These are phyloP conservation scores for Mycena vitilis DNA, from an alignment of 768 basidiomycete species.

Conservation along the genomic window DNA sequence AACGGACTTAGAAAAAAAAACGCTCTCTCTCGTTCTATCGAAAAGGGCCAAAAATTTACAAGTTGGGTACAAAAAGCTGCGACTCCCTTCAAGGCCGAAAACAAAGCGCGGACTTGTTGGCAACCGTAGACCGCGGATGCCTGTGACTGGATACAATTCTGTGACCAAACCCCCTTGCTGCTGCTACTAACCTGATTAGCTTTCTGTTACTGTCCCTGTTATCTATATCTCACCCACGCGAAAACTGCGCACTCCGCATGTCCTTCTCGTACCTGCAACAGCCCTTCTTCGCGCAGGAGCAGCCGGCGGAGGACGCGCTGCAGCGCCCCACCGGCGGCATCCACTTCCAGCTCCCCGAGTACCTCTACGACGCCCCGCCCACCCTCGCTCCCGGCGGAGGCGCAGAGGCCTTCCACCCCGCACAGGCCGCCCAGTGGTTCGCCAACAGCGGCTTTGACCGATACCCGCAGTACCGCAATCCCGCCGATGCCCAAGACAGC, in stretches of 20 bases:
- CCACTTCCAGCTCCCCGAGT: conserved; percentile 73
- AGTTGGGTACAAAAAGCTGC: no score
- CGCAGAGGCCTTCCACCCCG: conserved; percentile 74
- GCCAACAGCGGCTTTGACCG: conserved; percentile 55
- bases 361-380: conserved; percentile 68
- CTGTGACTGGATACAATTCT: no score
- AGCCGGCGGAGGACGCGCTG: no score
- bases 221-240: neutral
- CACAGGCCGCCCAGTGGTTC: conserved; percentile 61
- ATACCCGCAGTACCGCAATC: conserved; percentile 15
- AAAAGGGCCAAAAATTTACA: no score
- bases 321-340: conserved; percentile 26
- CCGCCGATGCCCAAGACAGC: neutral
- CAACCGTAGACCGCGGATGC: no score
- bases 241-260: neutral
- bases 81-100: no score
- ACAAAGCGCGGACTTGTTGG: no score
- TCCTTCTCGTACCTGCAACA: conserved; percentile 17
- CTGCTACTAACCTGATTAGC: no score
- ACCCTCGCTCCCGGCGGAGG: conserved; percentile 78
- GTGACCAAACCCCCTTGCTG: no score
- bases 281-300: neutral
- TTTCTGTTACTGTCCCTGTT: no score
- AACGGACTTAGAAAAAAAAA: no score
- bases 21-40: no score